A percentile compares a stretch with the other conserved stretches of the same genome.
Conservation (phyloP, 2,329 filamentous ascomycete genomes). For the Aspergillus puulaauensis region DNA sequence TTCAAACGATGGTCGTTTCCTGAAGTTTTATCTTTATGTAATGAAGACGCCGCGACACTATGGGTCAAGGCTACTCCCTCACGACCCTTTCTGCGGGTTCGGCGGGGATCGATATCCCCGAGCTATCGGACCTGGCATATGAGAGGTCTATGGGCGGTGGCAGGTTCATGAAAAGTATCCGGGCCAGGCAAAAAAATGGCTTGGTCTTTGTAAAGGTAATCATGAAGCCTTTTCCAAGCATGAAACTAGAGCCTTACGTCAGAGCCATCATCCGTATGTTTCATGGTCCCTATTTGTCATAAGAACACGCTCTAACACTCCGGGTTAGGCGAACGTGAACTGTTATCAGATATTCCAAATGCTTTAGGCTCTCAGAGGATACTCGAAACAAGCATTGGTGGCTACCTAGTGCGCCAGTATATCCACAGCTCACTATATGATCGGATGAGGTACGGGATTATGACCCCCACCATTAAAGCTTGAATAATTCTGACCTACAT, state of each 20-base stretch:
- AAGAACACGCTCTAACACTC: conserved; percentile 17
- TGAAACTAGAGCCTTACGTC: conserved; percentile 78
- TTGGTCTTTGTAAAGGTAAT: conserved; percentile 92
- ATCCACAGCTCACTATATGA: conserved; percentile 97
- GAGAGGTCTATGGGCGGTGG: conserved; percentile 89
- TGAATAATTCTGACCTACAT: conserved; percentile 25
- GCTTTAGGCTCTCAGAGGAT: conserved; percentile 86
- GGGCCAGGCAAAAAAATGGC: conserved; percentile 85
- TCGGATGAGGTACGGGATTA: conserved; percentile 62
- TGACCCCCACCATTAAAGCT: neutral
- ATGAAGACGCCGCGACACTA: conserved; percentile 47
- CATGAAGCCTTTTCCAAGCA: conserved; percentile 83
- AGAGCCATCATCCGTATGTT: conserved; percentile 70
- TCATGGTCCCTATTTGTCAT: neutral
- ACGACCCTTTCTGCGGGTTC: conserved; percentile 88
- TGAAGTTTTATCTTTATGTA: conserved; percentile 15
- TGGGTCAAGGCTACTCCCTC: conserved; percentile 97
- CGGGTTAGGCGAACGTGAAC: conserved; percentile 69
- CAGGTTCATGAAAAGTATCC: conserved; percentile 94
- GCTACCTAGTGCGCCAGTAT: conserved; percentile 90
- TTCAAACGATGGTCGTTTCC: neutral
- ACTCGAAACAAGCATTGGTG: conserved; percentile 86
- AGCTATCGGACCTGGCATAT: conserved; percentile 86
- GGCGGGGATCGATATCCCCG: conserved; percentile 89
- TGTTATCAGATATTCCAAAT: conserved; percentile 82